A percentile compares a stretch with the other conserved stretches of the same genome.
These are phyloP conservation scores for Astraeus odoratus DNA, from an alignment of 768 basidiomycete species.

Conservation along the genomic window DNA sequence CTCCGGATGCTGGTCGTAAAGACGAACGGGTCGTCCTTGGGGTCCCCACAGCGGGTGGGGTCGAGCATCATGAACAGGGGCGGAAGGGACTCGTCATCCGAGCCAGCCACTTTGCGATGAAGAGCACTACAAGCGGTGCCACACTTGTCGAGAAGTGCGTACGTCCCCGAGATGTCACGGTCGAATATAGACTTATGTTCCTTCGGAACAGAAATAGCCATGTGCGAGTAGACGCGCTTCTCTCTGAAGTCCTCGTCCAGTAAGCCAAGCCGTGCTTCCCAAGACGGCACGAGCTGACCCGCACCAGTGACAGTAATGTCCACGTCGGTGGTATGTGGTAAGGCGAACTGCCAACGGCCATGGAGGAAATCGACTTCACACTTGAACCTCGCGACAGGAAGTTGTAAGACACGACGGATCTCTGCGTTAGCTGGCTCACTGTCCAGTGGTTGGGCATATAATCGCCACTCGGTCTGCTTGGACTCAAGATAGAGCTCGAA, in stretches of 20 bases:
- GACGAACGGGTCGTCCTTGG: constrained; percentile 73
- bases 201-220: constrained; percentile 55
- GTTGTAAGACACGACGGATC: constrained; percentile 63
- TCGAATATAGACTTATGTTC: constrained; percentile 50
- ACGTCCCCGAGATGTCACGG: constrained; percentile 75
- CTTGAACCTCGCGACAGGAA: constrained; percentile 70
- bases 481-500: constrained; percentile 76
- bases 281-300: constrained; percentile 71
- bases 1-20: constrained; percentile 76
- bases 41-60: constrained; percentile 71
- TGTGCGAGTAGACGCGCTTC: constrained; percentile 55
- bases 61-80: constrained; percentile 77
- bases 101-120: constrained; percentile 50
- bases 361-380: constrained; percentile 51
- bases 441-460: constrained; percentile 66
- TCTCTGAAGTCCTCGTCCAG: constrained; percentile 56
- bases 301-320: constrained; percentile 48
- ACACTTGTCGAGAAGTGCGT: constrained; percentile 75
- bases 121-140: constrained; percentile 83
- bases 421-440: constrained; percentile 71
- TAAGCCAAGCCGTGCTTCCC: constrained; percentile 80
- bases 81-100: constrained; percentile 44
- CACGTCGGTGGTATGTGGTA: constrained; percentile 55
- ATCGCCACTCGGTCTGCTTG: constrained; percentile 77
- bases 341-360: constrained; percentile 75